Conservation (phyloP, 192 early-diverging fungal species). For the Entomortierella chlamydospora region DNA sequence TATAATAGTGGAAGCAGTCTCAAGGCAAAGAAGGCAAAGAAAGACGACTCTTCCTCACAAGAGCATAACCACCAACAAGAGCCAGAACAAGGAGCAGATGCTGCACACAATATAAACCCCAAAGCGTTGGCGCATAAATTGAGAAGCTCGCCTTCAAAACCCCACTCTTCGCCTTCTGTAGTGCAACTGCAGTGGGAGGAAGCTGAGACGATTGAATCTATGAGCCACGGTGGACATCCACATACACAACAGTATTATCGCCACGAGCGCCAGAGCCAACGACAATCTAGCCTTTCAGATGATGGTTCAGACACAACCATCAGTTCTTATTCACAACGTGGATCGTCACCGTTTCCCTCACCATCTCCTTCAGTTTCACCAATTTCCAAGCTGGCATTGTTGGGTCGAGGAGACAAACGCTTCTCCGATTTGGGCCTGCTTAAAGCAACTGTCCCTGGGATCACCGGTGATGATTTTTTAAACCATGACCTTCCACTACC, state of each 20-base stretch:
- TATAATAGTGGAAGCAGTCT: conserved; percentile 23
- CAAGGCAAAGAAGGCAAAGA: conserved; percentile 13
- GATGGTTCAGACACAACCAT: not conserved
- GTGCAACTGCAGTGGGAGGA: conserved; percentile 50
- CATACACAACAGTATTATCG: conserved; percentile 25
- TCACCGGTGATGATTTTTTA: conserved; percentile 19
- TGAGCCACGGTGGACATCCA: conserved; percentile 48
- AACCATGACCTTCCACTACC: conserved; percentile 14
- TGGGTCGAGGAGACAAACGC: conserved; percentile 4
- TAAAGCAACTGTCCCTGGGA: conserved; percentile 25
- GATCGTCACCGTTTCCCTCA: conserved; percentile 12
- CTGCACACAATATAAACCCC: conserved; percentile 3
- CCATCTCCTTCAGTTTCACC: conserved; percentile 21
- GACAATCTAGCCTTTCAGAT: conserved; percentile 3
- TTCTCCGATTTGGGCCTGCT: conserved; percentile 8
- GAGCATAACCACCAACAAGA: not conserved
- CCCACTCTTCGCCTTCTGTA: not conserved
- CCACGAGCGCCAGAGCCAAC: not conserved
- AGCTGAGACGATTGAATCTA: conserved; percentile 50
- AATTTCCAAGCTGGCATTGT: not conserved
- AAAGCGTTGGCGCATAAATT: conserved; percentile 39
- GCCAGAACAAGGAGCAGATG: not conserved
- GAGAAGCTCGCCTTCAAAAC: not conserved
- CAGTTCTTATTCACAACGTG: conserved; percentile 4
- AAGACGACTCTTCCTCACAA: not conserved